Evolutionary conservation across 2,329 filamentous ascomycete species (phyloP).

Genomic region (Colletotrichum nymphaeae): DNA sequence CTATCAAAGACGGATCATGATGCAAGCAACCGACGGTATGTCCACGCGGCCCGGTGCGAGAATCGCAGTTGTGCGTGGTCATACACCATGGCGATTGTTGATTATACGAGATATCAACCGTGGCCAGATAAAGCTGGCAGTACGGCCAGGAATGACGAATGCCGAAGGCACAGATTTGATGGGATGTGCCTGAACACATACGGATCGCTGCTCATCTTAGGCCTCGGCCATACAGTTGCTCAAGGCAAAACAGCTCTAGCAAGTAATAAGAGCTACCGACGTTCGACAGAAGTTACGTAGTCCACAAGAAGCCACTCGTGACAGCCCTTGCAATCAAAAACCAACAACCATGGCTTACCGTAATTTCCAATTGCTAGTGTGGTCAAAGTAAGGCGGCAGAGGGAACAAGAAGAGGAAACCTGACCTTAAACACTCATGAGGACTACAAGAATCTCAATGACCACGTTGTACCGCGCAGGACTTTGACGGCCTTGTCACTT

Average conservation of each 20-base stretch:
- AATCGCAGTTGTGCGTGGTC: slow-evolving; percentile 11
- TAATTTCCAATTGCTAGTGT: too few relatives aligned
- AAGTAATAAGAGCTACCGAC: background rate
- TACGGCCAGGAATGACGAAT: background rate
- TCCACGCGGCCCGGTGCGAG: slow-evolving; percentile 22
- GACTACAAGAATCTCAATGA: background rate
- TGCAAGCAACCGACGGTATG: slow-evolving; percentile 24
- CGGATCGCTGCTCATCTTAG: slow-evolving; percentile 1
- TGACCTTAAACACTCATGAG: background rate
- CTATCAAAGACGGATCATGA: background rate
- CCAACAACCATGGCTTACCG: background rate
- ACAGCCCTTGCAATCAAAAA: background rate
- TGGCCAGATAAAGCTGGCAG: background rate
- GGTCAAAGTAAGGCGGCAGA: background rate
- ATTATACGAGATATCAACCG: background rate
- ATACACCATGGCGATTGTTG: background rate
- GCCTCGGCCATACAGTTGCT: slow-evolving; percentile 12
- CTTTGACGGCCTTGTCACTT: background rate
- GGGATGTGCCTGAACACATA: slow-evolving; percentile 14
- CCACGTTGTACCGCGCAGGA: background rate
- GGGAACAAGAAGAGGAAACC: background rate
- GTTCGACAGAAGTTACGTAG: background rate
- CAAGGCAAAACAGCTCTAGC: background rate
- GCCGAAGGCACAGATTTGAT: background rate
- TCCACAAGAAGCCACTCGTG: background rate